Evolutionary conservation across 495 filamentous ascomycete species (phyloP).

Genomic region (Aspergillus steynii): DNA sequence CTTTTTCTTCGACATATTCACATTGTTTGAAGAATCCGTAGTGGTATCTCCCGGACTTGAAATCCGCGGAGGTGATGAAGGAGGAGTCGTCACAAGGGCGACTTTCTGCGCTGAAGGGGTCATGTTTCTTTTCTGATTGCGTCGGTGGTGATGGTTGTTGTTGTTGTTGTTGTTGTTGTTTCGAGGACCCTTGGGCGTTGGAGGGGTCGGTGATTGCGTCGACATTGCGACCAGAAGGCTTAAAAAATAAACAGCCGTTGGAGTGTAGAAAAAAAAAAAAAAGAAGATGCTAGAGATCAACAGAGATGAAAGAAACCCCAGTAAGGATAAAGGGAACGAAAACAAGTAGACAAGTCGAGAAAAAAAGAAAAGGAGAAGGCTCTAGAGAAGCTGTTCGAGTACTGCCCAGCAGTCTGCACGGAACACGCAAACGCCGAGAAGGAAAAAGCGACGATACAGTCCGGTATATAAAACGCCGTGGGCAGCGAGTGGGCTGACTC

Average conservation of each 20-base stretch:
- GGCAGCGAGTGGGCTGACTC: slow-evolving; percentile 3
- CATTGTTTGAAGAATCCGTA: slow-evolving; percentile 36
- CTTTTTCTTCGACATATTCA: slow-evolving; percentile 41
- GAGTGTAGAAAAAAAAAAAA: slow-evolving; percentile 22
- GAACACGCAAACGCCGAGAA: slow-evolving; percentile 17
- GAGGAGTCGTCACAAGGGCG: slow-evolving; percentile 39
- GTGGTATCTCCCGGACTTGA: slow-evolving; percentile 36
- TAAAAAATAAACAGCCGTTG: slow-evolving; percentile 50
- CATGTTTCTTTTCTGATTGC: slow-evolving; percentile 35
- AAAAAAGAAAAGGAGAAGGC: slow-evolving; percentile 13
- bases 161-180: slow-evolving; percentile 19
- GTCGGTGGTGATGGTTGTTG: slow-evolving; percentile 16
- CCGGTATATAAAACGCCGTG: slow-evolving; percentile 2
- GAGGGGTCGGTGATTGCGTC: slow-evolving; percentile 40
- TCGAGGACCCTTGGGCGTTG: slow-evolving; percentile 42
- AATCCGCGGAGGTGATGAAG: slow-evolving; percentile 44
- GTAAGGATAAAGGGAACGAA: slow-evolving; percentile 9
- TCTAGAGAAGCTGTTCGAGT: slow-evolving; percentile 18
- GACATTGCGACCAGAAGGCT: slow-evolving; percentile 46
- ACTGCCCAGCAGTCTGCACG: slow-evolving; percentile 41
- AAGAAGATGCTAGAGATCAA: slow-evolving; percentile 16
- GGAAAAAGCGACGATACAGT: slow-evolving; percentile 7
- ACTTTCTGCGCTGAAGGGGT: slow-evolving; percentile 36
- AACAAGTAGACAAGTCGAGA: slow-evolving; percentile 11
- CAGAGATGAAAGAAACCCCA: slow-evolving; percentile 15